phyloP scores from a whole-genome alignment of 1,284 basidiomycete genomes.

The Cryptococcus floricola region DNA sequence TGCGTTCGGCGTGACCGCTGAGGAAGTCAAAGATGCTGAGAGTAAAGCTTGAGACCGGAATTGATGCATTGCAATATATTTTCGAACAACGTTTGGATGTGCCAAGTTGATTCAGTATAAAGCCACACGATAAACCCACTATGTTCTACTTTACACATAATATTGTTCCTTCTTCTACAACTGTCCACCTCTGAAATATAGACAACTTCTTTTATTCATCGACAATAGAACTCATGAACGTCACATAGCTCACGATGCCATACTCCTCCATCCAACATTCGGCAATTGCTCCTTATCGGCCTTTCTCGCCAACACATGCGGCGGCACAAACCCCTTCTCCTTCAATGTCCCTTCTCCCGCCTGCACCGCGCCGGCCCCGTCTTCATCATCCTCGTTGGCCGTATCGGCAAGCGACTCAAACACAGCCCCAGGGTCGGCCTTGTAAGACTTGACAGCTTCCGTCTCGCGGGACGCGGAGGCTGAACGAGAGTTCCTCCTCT shows the following conservation, averaged over 20 bases:
- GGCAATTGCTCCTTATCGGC: constrained; percentile 18
- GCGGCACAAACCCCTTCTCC: constrained; percentile 36
- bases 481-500: constrained; percentile 11
- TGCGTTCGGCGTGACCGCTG: not conserved
- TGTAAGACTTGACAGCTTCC: constrained; percentile 28
- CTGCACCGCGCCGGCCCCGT: constrained; percentile 20
- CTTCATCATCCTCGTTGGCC: constrained; percentile 21
- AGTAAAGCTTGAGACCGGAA: too few species aligned
- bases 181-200: not conserved
- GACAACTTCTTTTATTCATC: not conserved
- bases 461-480: constrained; percentile 33
- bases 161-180: too few species aligned
- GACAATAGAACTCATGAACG: not conserved
- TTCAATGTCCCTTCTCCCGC: constrained; percentile 25
- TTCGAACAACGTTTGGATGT: too few species aligned
- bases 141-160: too few species aligned
- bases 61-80: too few species aligned
- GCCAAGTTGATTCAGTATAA: too few species aligned
- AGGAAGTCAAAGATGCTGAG: not conserved
- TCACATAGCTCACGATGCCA: constrained; percentile 8
- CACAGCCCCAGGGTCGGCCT: constrained; percentile 38
- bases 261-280: constrained; percentile 38
- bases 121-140: too few species aligned
- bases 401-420: constrained; percentile 38
- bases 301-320: constrained; percentile 36